These are phyloP conservation scores for Tetrapisispora arboricola DNA, from an alignment of 805 yeast genomes.

Conservation along the genomic window DNA sequence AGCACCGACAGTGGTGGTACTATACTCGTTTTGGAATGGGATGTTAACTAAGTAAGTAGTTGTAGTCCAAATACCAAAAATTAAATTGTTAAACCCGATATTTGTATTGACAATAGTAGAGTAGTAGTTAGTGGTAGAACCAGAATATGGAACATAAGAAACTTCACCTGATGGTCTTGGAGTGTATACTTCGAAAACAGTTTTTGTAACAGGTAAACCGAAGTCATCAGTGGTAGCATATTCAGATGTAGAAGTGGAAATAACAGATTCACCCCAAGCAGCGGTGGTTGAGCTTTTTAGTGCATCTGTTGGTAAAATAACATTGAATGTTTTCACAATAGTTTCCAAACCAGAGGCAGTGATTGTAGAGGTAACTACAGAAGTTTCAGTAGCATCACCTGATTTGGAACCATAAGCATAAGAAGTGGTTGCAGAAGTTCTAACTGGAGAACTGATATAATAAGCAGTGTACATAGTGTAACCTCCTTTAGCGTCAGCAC, in stretches of 20 bases:
- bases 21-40: neutral
- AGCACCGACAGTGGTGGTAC: neutral
- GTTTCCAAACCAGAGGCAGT: conserved; percentile 1
- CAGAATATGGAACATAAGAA: conserved; percentile 1
- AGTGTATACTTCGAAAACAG: conserved; percentile 5
- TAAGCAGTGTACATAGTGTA: conserved; percentile 5
- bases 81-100: neutral
- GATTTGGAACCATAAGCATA: neutral
- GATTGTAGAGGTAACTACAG: neutral
- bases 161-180: conserved; percentile 5
- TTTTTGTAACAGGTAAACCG: conserved; percentile 3
- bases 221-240: neutral
- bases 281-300: neutral
- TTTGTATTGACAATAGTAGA: neutral
- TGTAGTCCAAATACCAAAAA: neutral
- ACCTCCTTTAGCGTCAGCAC: conserved; percentile 5
- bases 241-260: neutral
- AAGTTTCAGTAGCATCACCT: conserved; percentile 4
- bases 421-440: conserved; percentile 4
- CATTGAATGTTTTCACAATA: neutral
- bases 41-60: conserved; percentile 1
- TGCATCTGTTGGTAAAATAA: conserved; percentile 1
- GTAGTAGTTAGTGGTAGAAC: neutral
- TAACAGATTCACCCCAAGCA: neutral
- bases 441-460: conserved; percentile 7